Evolutionary conservation across 352 stramenopile species (phyloP).

Genomic region (Phytophthora pseudosyringae): DNA sequence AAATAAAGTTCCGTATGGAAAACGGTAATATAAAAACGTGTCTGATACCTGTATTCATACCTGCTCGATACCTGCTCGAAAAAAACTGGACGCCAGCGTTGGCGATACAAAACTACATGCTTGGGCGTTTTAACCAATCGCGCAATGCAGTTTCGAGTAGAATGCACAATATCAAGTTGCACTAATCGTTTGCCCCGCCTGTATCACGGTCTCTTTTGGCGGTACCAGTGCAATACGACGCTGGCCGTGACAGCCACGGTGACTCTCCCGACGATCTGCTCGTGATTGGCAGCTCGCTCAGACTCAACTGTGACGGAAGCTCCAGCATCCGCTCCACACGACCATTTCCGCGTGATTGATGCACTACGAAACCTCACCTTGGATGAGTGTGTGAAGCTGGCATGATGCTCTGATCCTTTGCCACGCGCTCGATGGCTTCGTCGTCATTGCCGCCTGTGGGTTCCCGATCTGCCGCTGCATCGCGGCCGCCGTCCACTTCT

Average conservation of each 20-base stretch:
- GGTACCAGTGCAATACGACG: too few species aligned
- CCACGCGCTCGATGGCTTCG: background rate
- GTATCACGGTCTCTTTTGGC: too few species aligned
- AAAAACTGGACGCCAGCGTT: too few species aligned
- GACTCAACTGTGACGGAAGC: slow-evolving; percentile 8
- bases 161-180: too few species aligned
- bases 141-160: too few species aligned
- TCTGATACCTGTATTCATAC: too few species aligned
- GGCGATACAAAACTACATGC: too few species aligned
- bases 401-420: slow-evolving; percentile 11
- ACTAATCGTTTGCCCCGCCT: too few species aligned
- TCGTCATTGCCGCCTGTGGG: background rate
- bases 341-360: background rate
- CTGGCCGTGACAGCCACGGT: background rate
- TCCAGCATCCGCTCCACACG: slow-evolving; percentile 4
- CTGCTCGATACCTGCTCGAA: too few species aligned
- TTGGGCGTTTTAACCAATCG: too few species aligned
- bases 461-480: background rate
- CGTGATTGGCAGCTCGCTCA: slow-evolving; percentile 16
- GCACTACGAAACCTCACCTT: background rate
- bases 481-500: background rate
- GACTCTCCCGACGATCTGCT: slow-evolving; percentile 6
- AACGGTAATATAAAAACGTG: too few species aligned
- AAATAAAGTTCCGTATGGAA: background rate
- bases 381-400: slow-evolving; percentile 22